Evolutionary conservation across 2,329 filamentous ascomycete genomes (phyloP).

Genomic region (Talaromyces sp.): DNA sequence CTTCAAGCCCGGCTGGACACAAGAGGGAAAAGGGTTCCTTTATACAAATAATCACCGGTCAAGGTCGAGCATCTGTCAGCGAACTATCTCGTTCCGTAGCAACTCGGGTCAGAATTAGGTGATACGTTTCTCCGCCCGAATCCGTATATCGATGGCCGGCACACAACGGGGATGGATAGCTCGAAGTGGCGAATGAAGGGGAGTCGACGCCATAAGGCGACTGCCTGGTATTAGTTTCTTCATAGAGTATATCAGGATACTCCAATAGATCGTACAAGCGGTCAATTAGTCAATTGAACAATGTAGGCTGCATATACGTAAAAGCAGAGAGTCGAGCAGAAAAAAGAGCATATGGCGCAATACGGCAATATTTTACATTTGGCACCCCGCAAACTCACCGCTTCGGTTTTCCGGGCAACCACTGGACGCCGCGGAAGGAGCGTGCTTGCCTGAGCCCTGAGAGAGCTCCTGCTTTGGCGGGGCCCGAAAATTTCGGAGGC

Average conservation of each 20-base stretch:
- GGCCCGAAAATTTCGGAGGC: conserved; percentile 14
- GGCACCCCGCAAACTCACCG: conserved; percentile 12
- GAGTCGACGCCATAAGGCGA: neutral
- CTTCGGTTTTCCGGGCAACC: neutral
- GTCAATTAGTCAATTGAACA: neutral
- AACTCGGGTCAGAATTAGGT: neutral
- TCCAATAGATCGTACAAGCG: neutral
- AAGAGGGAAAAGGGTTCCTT: neutral
- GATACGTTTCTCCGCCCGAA: conserved; percentile 6
- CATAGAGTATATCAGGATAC: neutral
- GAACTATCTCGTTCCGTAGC: neutral
- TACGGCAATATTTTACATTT: neutral
- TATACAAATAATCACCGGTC: neutral
- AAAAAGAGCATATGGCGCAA: conserved; percentile 8
- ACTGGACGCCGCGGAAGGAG: conserved; percentile 6
- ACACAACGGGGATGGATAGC: neutral
- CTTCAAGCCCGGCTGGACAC: neutral
- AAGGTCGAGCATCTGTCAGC: neutral
- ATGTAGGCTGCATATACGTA: neutral
- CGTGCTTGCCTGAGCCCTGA: neutral
- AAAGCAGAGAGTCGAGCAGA: neutral
- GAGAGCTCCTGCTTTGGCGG: conserved; percentile 9
- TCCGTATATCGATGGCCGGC: neutral
- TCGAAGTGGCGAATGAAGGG: neutral
- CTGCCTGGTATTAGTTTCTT: neutral